Evolutionary conservation across 129 eudicot species (phyloP), one percentile per base, ranked within the genome.

Genomic region (Chrysanthemum seticuspe): DNA sequence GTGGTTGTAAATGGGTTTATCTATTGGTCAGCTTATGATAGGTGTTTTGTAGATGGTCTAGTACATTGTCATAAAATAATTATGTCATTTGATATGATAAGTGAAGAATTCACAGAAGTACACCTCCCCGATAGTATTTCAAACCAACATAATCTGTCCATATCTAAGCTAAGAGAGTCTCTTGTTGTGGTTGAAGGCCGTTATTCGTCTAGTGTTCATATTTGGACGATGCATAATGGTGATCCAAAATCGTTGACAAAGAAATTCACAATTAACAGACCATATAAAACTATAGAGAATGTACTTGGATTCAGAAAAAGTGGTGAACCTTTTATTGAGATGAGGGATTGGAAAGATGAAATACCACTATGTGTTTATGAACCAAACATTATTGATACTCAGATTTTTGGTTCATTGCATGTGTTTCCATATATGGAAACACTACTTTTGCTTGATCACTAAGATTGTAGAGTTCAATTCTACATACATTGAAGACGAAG

Each of bases 71-170:
- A 1, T 68, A 52, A 29, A 6, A 5, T 52, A 44, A 68, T 68
- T 49, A 67, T 67, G 21, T 68, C 73, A 14, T 68, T 68, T 52
- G 73, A 68, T 65, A 12, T 65, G 70, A 10, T 5, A 10, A 65
- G 53, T 44, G 70, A 65, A 2, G 54, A 65, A 40, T 51, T 68
- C n/a, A 14, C n/a, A 29, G 47, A 23, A 54, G 15, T 68, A 25
- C 6, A 13, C 12, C 25, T 52, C 1, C 62, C 49, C 0, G 62
- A 27, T 68, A 16, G 54, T 52, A 3, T 69, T 7, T 27, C 62
- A 51, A 3, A 15, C 58, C 10, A 50, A 9, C 4, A n/a, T 27
- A 5, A 4, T n/a, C 5, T 69, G 27, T 7, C 29, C 11, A 53
- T 52, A 14, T 69, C n/a, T 13, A 69, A 53, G 50, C 2, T 69